Conservation (phyloP, 2,329 filamentous ascomycete species). For the Septoria linicola region DNA sequence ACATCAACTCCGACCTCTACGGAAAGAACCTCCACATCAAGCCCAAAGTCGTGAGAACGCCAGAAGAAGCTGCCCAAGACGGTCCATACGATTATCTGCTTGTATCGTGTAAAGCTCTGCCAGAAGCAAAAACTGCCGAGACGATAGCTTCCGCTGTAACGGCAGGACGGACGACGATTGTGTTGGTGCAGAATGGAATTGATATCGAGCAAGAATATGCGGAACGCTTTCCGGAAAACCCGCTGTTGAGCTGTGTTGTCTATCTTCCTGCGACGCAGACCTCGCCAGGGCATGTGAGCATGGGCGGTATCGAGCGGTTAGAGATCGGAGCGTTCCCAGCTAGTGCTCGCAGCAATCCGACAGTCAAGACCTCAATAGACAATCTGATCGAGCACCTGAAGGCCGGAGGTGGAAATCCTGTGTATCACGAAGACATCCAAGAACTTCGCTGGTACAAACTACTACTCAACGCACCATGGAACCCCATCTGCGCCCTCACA, state of each 20-base stretch:
- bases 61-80: slow-evolving; percentile 38
- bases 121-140: slow-evolving; percentile 37
- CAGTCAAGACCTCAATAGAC: slow-evolving; percentile 34
- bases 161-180: slow-evolving; percentile 51
- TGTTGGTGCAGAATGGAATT: slow-evolving; percentile 63
- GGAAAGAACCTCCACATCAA: slow-evolving; percentile 38
- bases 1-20: slow-evolving; percentile 43
- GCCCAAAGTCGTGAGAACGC: slow-evolving; percentile 39
- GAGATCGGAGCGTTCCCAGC: slow-evolving; percentile 53
- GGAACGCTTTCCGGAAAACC: slow-evolving; percentile 50
- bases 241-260: slow-evolving; percentile 57
- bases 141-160: slow-evolving; percentile 44
- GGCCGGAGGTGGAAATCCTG: slow-evolving; percentile 47
- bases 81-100: slow-evolving; percentile 50
- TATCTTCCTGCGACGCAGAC: slow-evolving; percentile 56
- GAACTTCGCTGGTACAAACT: slow-evolving; percentile 60
- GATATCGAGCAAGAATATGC: slow-evolving; percentile 59
- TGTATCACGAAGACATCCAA: slow-evolving; percentile 57
- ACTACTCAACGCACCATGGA: slow-evolving; percentile 61
- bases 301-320: slow-evolving; percentile 49
- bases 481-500: slow-evolving; percentile 59
- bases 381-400: slow-evolving; percentile 30
- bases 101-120: slow-evolving; percentile 49
- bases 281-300: slow-evolving; percentile 48
- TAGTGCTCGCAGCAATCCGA: slow-evolving; percentile 2